These are phyloP conservation scores for Ustilago nuda DNA, from an alignment of 1,284 basidiomycete genomes.

Conservation along the genomic window DNA sequence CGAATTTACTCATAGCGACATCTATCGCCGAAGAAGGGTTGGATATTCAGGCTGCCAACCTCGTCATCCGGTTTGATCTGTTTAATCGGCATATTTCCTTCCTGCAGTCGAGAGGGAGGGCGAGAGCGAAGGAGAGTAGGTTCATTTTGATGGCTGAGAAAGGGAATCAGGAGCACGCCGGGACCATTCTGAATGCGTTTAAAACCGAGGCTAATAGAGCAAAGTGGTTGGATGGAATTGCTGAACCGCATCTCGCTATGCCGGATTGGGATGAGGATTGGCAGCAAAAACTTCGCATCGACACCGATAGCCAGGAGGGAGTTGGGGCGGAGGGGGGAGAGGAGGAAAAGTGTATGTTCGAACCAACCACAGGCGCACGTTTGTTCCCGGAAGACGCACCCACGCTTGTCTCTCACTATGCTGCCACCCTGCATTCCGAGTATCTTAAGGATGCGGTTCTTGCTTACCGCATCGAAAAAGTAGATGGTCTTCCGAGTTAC, in stretches of 20 bases:
- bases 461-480: constrained; percentile 24
- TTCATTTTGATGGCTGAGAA: constrained; percentile 53
- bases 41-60: constrained; percentile 58
- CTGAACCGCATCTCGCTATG: constrained; percentile 11
- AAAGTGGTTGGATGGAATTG: constrained; percentile 42
- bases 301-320: neutral
- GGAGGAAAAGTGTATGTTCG: constrained; percentile 18
- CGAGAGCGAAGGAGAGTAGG: constrained; percentile 34
- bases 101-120: constrained; percentile 55
- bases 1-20: constrained; percentile 59
- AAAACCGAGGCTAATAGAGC: constrained; percentile 26
- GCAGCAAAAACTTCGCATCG: constrained; percentile 18
- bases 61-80: constrained; percentile 60
- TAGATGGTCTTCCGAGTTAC: constrained; percentile 6
- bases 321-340: constrained; percentile 23
- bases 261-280: constrained; percentile 21
- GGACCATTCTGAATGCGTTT: constrained; percentile 31
- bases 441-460: constrained; percentile 29
- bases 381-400: constrained; percentile 46
- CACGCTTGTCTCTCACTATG: constrained; percentile 44
- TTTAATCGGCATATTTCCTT: constrained; percentile 55
- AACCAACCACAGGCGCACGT: constrained; percentile 40
- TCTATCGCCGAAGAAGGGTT: constrained; percentile 60
- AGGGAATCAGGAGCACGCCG: constrained; percentile 24
- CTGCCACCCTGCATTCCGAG: constrained; percentile 34